Evolutionary conservation across 441 rosid species (phyloP).

Genomic region (Mallotus repandus): DNA sequence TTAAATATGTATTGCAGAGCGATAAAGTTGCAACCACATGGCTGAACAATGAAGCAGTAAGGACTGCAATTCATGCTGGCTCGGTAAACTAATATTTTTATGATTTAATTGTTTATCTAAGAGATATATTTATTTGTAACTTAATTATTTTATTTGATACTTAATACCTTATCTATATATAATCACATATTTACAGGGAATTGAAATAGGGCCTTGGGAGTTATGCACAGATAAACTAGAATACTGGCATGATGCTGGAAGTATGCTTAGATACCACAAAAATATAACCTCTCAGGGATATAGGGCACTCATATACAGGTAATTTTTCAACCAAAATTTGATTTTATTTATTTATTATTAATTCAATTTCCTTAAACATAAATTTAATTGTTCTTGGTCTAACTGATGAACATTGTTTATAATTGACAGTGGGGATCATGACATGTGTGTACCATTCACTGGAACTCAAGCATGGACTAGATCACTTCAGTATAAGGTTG

Average conservation of each 20-base stretch:
- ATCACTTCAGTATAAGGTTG: conserved; percentile 38
- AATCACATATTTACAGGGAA: conserved; percentile 13
- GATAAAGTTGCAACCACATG: conserved; percentile 53
- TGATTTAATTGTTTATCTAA: background rate
- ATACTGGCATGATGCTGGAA: conserved; percentile 34
- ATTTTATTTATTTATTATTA: background rate
- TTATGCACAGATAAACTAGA: conserved; percentile 37
- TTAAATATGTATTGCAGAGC: conserved; percentile 28
- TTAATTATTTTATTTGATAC: no score
- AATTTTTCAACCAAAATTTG: background rate
- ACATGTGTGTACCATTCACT: conserved; percentile 44
- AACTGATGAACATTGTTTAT: background rate
- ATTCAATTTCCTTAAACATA: no score
- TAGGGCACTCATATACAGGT: conserved; percentile 63
- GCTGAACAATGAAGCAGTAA: conserved; percentile 45
- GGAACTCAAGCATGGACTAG: conserved; percentile 52
- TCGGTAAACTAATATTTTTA: conserved; percentile 23
- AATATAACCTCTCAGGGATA: conserved; percentile 43
- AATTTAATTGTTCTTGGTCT: no score
- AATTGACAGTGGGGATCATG: conserved; percentile 48
- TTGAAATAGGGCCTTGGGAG: conserved; percentile 43
- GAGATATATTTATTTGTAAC: no score
- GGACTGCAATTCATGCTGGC: conserved; percentile 54
- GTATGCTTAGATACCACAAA: conserved; percentile 48
- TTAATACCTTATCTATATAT: no score